These are phyloP conservation scores for Anaeramoeba ignava DNA, from an alignment of 78 protist species.

Conservation along the genomic window DNA sequence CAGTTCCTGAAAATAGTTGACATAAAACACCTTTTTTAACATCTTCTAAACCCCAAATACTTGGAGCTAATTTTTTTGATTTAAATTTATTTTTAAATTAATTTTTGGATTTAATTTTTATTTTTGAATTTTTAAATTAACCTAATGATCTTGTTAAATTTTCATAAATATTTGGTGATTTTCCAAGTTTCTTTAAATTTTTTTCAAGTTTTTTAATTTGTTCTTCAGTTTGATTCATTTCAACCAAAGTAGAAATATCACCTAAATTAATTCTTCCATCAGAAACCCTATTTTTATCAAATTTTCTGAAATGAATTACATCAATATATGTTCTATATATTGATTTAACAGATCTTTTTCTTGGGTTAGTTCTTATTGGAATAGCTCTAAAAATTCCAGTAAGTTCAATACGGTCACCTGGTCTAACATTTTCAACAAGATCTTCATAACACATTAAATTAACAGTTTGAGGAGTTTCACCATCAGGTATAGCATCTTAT, in stretches of 20 bases:
- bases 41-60: conserved; percentile 86
- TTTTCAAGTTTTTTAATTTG: too few species aligned
- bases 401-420: conserved; percentile 88
- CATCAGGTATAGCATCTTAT: conserved; percentile 67
- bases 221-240: too few species aligned
- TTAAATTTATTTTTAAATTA: too few species aligned
- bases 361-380: background rate
- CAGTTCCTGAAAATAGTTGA: conserved; percentile 88
- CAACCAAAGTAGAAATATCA: too few species aligned
- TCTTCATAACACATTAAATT: conserved; percentile 47
- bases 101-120: too few species aligned
- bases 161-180: background rate
- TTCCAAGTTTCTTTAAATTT: background rate
- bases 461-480: conserved; percentile 89
- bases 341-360: background rate
- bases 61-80: conserved; percentile 70
- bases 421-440: conserved; percentile 73
- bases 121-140: too few species aligned
- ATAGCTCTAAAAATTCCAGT: conserved; percentile 84
- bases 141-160: background rate
- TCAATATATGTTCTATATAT: background rate
- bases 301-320: background rate
- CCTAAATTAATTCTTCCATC: too few species aligned
- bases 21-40: conserved; percentile 91
- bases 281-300: background rate